Conservation (phyloP, 768 basidiomycete species). For the Lactifluus subvellereus region DNA sequence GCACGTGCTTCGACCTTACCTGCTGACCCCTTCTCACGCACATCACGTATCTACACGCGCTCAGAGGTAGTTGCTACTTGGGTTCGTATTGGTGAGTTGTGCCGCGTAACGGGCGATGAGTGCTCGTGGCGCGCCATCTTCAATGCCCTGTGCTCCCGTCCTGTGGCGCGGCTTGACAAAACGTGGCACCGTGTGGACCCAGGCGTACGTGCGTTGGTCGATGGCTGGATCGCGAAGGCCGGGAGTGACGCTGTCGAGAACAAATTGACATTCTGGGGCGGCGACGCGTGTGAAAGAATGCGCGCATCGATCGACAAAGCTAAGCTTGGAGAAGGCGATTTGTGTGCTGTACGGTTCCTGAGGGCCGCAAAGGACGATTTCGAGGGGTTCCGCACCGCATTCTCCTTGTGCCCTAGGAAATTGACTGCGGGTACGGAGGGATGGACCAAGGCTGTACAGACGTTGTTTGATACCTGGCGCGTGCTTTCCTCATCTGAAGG, state of each 20-base stretch:
- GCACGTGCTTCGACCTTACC: conserved; percentile 30
- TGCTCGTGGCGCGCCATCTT: conserved; percentile 72
- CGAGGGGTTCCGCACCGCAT: conserved; percentile 23
- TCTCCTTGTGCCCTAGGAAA: conserved; percentile 21
- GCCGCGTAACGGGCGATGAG: conserved; percentile 67
- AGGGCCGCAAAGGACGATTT: conserved; percentile 33
- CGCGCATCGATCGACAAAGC: conserved; percentile 31
- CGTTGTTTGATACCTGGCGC: conserved; percentile 54
- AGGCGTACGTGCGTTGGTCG: conserved; percentile 49
- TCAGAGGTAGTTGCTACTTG: conserved; percentile 69
- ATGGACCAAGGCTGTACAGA: conserved; percentile 36
- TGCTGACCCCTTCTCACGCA: conserved; percentile 29
- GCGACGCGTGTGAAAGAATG: conserved; percentile 27
- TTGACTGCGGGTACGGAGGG: conserved; percentile 14
- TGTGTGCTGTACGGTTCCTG: conserved; percentile 39
- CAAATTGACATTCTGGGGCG: conserved; percentile 61
- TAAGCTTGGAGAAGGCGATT: conserved; percentile 29
- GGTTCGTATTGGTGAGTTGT: conserved; percentile 68
- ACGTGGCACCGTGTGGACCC: conserved; percentile 74
- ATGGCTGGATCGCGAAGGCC: conserved; percentile 53
- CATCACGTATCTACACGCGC: conserved; percentile 61
- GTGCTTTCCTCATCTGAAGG: conserved; percentile 37
- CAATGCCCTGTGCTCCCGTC: conserved; percentile 64
- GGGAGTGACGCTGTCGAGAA: conserved; percentile 40
- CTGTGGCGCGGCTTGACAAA: conserved; percentile 71